These are phyloP conservation scores for Lyophyllum decastes DNA, from an alignment of 768 basidiomycete species.

Conservation along the genomic window DNA sequence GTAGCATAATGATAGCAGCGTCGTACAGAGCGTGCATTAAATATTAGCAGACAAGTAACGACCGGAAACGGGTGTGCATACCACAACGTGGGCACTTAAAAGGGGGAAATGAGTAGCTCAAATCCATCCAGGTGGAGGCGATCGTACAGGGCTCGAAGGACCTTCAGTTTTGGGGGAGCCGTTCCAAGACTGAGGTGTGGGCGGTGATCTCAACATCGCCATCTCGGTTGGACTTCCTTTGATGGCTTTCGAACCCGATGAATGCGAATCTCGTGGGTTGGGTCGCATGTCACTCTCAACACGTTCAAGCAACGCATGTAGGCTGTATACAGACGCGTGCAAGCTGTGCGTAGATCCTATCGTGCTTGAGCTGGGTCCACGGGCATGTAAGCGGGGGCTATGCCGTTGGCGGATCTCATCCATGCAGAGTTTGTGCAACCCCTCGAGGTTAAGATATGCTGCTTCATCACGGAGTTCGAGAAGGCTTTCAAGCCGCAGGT, in stretches of 20 bases:
- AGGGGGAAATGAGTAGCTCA: slow-evolving; percentile 17
- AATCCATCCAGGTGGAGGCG: slow-evolving; percentile 52
- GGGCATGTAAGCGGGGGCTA: slow-evolving; percentile 39
- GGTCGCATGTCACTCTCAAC: slow-evolving; percentile 37
- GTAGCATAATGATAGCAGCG: background rate
- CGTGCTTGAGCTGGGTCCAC: slow-evolving; percentile 40
- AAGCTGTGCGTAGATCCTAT: slow-evolving; percentile 44
- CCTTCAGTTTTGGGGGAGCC: slow-evolving; percentile 29
- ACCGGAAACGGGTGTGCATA: background rate
- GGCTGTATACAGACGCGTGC: slow-evolving; percentile 57
- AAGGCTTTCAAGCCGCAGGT: slow-evolving; percentile 59
- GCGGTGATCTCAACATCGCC: slow-evolving; percentile 30
- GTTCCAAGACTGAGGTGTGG: slow-evolving; percentile 49
- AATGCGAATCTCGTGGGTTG: slow-evolving; percentile 16
- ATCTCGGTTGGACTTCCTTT: slow-evolving; percentile 17
- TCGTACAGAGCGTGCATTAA: background rate
- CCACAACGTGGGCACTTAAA: background rate
- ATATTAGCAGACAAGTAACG: slow-evolving; percentile 1
- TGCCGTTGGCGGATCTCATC: slow-evolving; percentile 64
- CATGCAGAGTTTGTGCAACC: slow-evolving; percentile 63
- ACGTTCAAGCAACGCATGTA: slow-evolving; percentile 61
- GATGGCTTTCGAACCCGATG: slow-evolving; percentile 19
- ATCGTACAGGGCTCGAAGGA: slow-evolving; percentile 26
- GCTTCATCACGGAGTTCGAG: slow-evolving; percentile 83
- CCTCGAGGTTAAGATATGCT: slow-evolving; percentile 67